Evolutionary conservation across 148 eudicot species (phyloP).

Genomic region (Amaranthus palmeri): DNA sequence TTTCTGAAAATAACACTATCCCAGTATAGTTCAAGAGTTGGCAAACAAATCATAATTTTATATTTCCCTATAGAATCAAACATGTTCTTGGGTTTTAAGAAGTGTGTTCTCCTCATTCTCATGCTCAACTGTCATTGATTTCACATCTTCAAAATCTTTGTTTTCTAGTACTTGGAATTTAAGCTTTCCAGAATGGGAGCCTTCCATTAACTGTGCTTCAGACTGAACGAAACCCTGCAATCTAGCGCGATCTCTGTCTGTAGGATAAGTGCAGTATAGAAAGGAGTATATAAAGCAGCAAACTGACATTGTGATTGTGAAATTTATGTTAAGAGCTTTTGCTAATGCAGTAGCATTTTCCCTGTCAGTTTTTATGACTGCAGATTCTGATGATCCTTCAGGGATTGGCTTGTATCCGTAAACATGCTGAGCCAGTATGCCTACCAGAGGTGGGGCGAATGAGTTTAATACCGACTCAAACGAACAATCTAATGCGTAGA

Average conservation of each 20-base stretch:
- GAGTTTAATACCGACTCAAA: constrained; percentile 60
- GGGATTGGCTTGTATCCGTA: constrained; percentile 49
- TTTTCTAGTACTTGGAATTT: constrained; percentile 11
- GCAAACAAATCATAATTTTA: no score
- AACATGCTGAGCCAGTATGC: constrained; percentile 51
- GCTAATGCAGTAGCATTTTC: constrained; percentile 68
- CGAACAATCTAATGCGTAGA: constrained; percentile 60
- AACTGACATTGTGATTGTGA: constrained; percentile 56
- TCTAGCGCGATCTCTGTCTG: constrained; percentile 73
- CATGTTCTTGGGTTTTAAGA: constrained; percentile 11
- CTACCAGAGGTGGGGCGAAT: constrained; percentile 76
- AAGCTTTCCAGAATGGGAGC: not conserved
- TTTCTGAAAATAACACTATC: not conserved
- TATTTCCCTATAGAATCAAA: not conserved
- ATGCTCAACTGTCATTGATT: constrained; percentile 18
- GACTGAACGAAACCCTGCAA: constrained; percentile 59
- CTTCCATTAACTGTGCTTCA: constrained; percentile 40
- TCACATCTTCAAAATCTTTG: constrained; percentile 17
- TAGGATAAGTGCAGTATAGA: constrained; percentile 78
- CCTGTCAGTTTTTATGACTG: constrained; percentile 46
- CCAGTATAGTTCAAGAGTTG: no score
- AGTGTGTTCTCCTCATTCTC: constrained; percentile 17
- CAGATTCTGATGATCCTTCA: constrained; percentile 38
- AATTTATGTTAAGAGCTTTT: constrained; percentile 65
- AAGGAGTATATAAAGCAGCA: constrained; percentile 68